These are phyloP conservation scores for Trichoderma simmonsii DNA, from an alignment of 2,329 filamentous ascomycete species.

Conservation along the genomic window DNA sequence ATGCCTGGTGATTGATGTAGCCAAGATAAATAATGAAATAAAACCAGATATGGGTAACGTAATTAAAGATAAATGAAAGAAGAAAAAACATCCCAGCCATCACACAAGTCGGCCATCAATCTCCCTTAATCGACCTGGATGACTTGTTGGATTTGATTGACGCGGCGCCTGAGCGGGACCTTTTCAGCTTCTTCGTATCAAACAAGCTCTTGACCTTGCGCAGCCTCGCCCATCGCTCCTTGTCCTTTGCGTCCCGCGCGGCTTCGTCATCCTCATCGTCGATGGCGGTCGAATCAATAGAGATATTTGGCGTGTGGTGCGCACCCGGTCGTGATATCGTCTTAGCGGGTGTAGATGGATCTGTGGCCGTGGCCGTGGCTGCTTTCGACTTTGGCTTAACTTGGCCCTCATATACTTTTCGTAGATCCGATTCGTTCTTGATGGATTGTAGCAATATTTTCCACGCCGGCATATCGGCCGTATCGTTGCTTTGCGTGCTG, in stretches of 20 bases:
- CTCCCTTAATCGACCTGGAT: background rate
- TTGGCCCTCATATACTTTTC: slow-evolving; percentile 35
- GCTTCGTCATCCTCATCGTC: slow-evolving; percentile 40
- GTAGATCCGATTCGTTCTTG: slow-evolving; percentile 56
- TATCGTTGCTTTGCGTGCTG: slow-evolving; percentile 32
- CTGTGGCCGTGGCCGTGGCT: slow-evolving; percentile 22
- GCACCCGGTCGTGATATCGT: slow-evolving; percentile 11
- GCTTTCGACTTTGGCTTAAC: slow-evolving; percentile 26
- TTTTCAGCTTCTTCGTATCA: slow-evolving; percentile 58
- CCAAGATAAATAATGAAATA: background rate
- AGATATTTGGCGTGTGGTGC: slow-evolving; percentile 11
- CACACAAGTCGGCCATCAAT: background rate
- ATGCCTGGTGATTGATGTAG: background rate
- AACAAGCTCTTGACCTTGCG: slow-evolving; percentile 70
- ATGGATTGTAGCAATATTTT: slow-evolving; percentile 52
- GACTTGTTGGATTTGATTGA: slow-evolving; percentile 24
- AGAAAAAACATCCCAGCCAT: background rate
- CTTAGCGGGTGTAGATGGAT: slow-evolving; percentile 19
- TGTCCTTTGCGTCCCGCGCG: slow-evolving; percentile 57
- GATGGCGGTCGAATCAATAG: slow-evolving; percentile 16
- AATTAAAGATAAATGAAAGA: background rate
- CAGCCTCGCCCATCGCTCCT: slow-evolving; percentile 69
- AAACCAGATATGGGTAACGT: background rate
- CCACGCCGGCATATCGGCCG: slow-evolving; percentile 50
- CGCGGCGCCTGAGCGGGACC: slow-evolving; percentile 40